Conservation (phyloP, 2,329 filamentous ascomycete species). For the Cladophialophora chaetospira region DNA sequence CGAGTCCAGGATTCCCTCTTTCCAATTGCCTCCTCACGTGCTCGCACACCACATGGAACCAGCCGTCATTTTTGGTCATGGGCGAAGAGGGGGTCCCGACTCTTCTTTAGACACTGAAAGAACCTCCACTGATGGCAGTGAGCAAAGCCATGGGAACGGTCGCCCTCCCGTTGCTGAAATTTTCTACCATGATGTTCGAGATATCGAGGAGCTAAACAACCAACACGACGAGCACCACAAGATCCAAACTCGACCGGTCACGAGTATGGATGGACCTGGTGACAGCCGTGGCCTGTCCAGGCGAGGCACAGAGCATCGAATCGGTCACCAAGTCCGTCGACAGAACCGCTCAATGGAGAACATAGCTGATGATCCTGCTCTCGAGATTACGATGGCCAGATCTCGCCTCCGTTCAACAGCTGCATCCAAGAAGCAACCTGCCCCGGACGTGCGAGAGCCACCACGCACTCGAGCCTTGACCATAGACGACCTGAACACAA, state of each 20-base stretch:
- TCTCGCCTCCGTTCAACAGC: constrained; percentile 26
- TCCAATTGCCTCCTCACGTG: constrained; percentile 13
- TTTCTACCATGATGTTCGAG: neutral
- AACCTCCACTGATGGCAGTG: constrained; percentile 15
- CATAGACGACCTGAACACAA: constrained; percentile 31
- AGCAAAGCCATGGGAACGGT: constrained; percentile 20
- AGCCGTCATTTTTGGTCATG: constrained; percentile 7
- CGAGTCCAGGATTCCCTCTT: constrained; percentile 12
- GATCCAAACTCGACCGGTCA: constrained; percentile 16
- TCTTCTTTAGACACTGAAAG: constrained; percentile 15
- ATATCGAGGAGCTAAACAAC: neutral
- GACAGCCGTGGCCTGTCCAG: neutral
- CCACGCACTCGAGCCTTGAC: constrained; percentile 18
- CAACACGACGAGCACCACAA: neutral
- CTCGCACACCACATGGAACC: constrained; percentile 12
- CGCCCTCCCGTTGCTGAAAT: constrained; percentile 11
- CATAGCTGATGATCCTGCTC: constrained; percentile 10
- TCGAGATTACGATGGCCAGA: constrained; percentile 25
- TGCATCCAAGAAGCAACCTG: constrained; percentile 13
- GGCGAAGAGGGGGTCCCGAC: constrained; percentile 9
- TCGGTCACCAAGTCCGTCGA: constrained; percentile 8
- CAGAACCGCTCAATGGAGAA: constrained; percentile 25
- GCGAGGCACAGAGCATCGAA: neutral
- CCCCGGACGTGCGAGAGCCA: neutral
- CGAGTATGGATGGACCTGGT: constrained; percentile 17